Evolutionary conservation across 148 eudicot genomes (phyloP).

Genomic region (Rhododendron simsii): DNA sequence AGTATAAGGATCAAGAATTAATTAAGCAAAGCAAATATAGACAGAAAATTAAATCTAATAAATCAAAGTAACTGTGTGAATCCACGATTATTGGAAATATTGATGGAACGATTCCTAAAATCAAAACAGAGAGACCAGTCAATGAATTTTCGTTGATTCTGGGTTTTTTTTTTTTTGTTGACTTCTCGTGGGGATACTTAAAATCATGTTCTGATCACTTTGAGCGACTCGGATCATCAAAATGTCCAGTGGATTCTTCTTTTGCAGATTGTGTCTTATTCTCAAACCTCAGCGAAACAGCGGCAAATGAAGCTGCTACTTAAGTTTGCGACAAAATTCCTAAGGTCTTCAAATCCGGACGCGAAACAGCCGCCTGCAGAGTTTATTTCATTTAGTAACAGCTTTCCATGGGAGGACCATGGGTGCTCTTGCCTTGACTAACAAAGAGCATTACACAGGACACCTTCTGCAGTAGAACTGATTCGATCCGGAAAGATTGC

Average conservation of each 20-base stretch:
- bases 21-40: not conserved
- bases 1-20: not conserved
- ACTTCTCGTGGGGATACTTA: too few species aligned
- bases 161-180: too few species aligned
- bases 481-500: constrained; percentile 73
- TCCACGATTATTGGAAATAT: not conserved
- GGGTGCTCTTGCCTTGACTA: constrained; percentile 86
- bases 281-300: constrained; percentile 72
- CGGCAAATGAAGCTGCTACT: constrained; percentile 95
- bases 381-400: constrained; percentile 68
- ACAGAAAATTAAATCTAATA: not conserved
- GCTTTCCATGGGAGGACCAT: constrained; percentile 93
- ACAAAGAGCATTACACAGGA: constrained; percentile 76
- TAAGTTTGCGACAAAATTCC: constrained; percentile 83
- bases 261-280: constrained; percentile 97
- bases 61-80: too few species aligned
- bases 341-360: constrained; percentile 44
- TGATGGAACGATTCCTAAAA: not conserved
- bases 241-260: constrained; percentile 47
- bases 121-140: not conserved
- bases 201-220: too few species aligned
- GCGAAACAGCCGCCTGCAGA: constrained; percentile 45
- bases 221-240: too few species aligned
- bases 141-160: too few species aligned
- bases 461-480: constrained; percentile 60